Conservation (phyloP, 106 monocot genomes). For the Acorus calamus region DNA sequence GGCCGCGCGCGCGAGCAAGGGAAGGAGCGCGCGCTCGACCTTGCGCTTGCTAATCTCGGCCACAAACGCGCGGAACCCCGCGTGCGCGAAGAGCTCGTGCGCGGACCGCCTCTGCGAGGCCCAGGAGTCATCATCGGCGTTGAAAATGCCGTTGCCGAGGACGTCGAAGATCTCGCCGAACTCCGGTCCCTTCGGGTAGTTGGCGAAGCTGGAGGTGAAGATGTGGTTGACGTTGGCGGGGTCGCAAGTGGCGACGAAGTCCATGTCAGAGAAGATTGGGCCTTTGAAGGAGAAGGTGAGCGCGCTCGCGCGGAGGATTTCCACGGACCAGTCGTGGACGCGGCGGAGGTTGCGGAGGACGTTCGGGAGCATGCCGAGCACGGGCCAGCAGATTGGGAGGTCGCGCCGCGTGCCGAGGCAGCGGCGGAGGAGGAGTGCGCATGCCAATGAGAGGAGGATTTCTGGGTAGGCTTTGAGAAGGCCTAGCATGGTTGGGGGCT, state of each 20-base stretch:
- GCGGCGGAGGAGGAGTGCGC: constrained; percentile 8
- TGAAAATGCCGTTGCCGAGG: constrained; percentile 29
- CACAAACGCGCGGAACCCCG: constrained; percentile 17
- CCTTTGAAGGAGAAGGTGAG: constrained; percentile 24
- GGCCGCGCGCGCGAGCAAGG: constrained; percentile 19
- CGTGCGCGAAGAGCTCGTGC: constrained; percentile 9
- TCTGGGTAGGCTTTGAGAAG: constrained; percentile 5
- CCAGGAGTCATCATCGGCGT: constrained; percentile 26
- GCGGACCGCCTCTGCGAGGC: constrained; percentile 12
- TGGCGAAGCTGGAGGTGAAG: constrained; percentile 24
- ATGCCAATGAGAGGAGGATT: constrained; percentile 1
- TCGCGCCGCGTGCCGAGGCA: neutral
- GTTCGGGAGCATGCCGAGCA: constrained; percentile 26
- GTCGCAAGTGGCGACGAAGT: constrained; percentile 21
- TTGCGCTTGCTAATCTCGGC: constrained; percentile 11
- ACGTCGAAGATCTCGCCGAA: constrained; percentile 31
- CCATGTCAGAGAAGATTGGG: constrained; percentile 14
- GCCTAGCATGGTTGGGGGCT: too few relatives aligned
- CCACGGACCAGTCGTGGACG: constrained; percentile 8
- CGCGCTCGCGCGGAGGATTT: neutral
- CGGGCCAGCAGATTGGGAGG: constrained; percentile 13
- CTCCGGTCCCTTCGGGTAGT: constrained; percentile 26
- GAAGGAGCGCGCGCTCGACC: constrained; percentile 20
- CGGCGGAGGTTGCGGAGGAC: neutral
- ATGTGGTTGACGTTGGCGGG: constrained; percentile 24